These are phyloP conservation scores for Diaporthe ampelina DNA, from an alignment of 2,329 filamentous ascomycete genomes.

Conservation along the genomic window DNA sequence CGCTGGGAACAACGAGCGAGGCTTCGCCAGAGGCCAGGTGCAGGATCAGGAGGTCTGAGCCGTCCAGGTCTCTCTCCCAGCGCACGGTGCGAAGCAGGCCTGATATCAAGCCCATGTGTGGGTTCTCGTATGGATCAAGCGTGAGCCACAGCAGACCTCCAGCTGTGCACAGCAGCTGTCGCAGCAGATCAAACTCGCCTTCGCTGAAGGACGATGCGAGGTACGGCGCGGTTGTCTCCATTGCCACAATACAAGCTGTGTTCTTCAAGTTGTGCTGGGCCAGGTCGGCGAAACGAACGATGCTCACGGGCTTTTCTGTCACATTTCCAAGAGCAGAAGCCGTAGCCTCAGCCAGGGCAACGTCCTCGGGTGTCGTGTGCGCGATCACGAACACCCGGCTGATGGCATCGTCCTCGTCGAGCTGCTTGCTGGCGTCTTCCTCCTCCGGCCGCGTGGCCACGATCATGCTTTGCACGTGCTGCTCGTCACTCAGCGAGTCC, in stretches of 20 bases:
- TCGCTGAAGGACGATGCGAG: slow-evolving; percentile 44
- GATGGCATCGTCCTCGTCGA: slow-evolving; percentile 37
- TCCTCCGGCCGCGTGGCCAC: slow-evolving; percentile 36
- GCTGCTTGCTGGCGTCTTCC: slow-evolving; percentile 29
- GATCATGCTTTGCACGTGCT: slow-evolving; percentile 41
- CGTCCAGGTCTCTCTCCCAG: slow-evolving; percentile 51
- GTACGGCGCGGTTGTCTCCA: slow-evolving; percentile 43
- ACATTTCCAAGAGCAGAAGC: slow-evolving; percentile 23
- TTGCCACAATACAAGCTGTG: slow-evolving; percentile 45
- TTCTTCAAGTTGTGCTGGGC: slow-evolving; percentile 41
- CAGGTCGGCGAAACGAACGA: slow-evolving; percentile 44
- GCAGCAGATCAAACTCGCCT: slow-evolving; percentile 46
- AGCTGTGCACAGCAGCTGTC: slow-evolving; percentile 47
- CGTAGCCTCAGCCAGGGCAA: slow-evolving; percentile 20
- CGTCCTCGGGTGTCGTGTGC: slow-evolving; percentile 25
- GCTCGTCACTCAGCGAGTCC: slow-evolving; percentile 36
- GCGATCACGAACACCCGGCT: slow-evolving; percentile 40
- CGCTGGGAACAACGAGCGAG: slow-evolving; percentile 21
- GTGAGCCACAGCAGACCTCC: slow-evolving; percentile 53
- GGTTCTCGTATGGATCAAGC: slow-evolving; percentile 46
- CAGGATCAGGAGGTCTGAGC: slow-evolving; percentile 46
- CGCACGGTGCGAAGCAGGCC: slow-evolving; percentile 52
- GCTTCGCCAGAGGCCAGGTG: slow-evolving; percentile 42
- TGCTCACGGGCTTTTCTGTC: slow-evolving; percentile 26
- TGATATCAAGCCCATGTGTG: slow-evolving; percentile 49